Conservation (phyloP, 148 eudicot genomes). For the Fagopyrum esculentum region DNA sequence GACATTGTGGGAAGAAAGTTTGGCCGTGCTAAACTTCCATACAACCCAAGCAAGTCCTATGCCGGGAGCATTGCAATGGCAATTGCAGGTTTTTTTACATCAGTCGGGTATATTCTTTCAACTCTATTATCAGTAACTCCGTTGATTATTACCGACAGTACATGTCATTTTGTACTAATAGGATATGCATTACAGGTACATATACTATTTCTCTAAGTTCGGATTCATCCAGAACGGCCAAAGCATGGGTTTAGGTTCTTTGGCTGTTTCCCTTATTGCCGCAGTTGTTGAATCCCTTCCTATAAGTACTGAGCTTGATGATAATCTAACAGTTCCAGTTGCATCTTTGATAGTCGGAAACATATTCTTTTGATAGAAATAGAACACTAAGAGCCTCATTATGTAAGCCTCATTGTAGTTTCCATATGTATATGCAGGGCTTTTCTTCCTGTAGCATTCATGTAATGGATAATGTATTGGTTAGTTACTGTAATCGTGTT, state of each 20-base stretch:
- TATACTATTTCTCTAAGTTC: conserved; percentile 67
- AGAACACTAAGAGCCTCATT: too few species aligned
- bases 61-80: conserved; percentile 81
- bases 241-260: conserved; percentile 51
- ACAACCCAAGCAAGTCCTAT: conserved; percentile 62
- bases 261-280: conserved; percentile 49
- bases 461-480: background rate
- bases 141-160: background rate
- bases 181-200: conserved; percentile 42
- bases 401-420: background rate
- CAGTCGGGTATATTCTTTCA: conserved; percentile 47
- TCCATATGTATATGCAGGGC: background rate
- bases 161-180: conserved; percentile 6
- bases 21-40: conserved; percentile 57
- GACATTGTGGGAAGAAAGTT: conserved; percentile 79
- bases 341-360: conserved; percentile 55
- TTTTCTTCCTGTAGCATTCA: background rate
- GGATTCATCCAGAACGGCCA: conserved; percentile 63
- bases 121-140: background rate
- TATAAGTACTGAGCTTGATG: conserved; percentile 65
- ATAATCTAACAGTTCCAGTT: conserved; percentile 77
- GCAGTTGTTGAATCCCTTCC: conserved; percentile 85
- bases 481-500: background rate
- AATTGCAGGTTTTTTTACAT: conserved; percentile 62
- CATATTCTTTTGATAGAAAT: conserved; percentile 38